Percentiles rank a stretch among this genome's conserved stretches.
These are phyloP conservation scores for Exophiala phaeomuriformis DNA, from an alignment of 2,329 filamentous ascomycete genomes.

Conservation along the genomic window DNA sequence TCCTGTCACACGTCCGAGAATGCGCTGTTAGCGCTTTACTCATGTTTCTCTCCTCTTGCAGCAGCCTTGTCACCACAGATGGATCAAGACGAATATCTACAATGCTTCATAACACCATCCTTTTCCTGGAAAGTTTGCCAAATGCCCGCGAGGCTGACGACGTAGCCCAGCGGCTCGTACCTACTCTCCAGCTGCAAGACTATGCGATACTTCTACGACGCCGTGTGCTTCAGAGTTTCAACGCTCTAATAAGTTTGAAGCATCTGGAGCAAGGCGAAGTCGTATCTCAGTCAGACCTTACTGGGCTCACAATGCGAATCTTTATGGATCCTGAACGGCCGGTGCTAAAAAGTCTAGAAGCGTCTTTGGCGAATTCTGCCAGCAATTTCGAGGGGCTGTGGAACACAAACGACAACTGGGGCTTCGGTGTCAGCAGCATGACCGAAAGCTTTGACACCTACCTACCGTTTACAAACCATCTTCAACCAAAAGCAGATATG, in stretches of 20 bases:
- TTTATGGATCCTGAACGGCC: conserved; percentile 93
- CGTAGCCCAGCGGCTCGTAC: conserved; percentile 71
- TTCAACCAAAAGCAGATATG: conserved; percentile 28
- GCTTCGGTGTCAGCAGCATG: conserved; percentile 85
- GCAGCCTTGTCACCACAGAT: conserved; percentile 81
- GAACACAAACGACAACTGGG: conserved; percentile 90
- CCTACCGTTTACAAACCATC: conserved; percentile 48
- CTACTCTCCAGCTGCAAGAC: conserved; percentile 80
- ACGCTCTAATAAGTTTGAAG: conserved; percentile 80
- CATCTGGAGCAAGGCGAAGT: conserved; percentile 78
- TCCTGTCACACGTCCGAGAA: conserved; percentile 87
- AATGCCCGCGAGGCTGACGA: conserved; percentile 81
- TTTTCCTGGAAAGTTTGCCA: conserved; percentile 79
- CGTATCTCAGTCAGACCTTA: conserved; percentile 79
- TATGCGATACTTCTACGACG: conserved; percentile 88
- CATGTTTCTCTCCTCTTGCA: conserved; percentile 89
- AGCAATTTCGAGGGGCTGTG: conserved; percentile 89
- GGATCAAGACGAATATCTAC: conserved; percentile 85
- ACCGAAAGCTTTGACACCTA: conserved; percentile 68
- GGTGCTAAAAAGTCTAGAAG: conserved; percentile 66
- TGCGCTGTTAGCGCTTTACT: conserved; percentile 87
- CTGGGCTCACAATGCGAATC: conserved; percentile 80
- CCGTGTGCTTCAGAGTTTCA: conserved; percentile 89
- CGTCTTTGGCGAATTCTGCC: conserved; percentile 82
- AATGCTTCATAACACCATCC: conserved; percentile 91